A percentile compares a stretch with the other conserved stretches of the same genome.
phyloP scores from a whole-genome alignment of 1,284 basidiomycete genomes.

The Polyporus tsugae region DNA sequence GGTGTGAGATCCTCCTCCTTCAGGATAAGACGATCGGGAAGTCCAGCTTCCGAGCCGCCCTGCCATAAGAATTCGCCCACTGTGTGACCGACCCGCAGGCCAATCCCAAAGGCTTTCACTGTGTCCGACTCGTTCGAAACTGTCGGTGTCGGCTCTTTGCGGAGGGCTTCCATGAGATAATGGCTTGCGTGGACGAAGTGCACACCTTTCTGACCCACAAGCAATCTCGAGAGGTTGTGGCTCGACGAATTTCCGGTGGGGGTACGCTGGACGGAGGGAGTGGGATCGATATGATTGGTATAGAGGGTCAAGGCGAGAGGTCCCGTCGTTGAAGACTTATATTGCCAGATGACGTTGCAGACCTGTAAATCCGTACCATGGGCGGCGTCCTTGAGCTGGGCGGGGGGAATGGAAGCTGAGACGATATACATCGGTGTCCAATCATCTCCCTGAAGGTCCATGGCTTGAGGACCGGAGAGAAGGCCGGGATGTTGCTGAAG shows the following conservation, averaged over 20 bases:
- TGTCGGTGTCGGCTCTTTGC: background rate
- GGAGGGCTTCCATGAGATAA: conserved; percentile 6
- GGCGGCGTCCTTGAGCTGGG: background rate
- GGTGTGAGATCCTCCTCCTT: conserved; percentile 15
- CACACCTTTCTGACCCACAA: conserved; percentile 5
- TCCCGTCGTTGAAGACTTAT: background rate
- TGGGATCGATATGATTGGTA: conserved; percentile 24
- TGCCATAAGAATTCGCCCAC: conserved; percentile 12
- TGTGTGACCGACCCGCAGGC: conserved; percentile 13
- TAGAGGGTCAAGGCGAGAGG: conserved; percentile 19
- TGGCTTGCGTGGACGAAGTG: conserved; percentile 17
- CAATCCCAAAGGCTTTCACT: background rate
- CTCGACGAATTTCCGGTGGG: conserved; percentile 12
- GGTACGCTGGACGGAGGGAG: conserved; percentile 6
- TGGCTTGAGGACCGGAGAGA: conserved; percentile 19
- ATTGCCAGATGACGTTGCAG: conserved; percentile 25
- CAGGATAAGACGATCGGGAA: background rate
- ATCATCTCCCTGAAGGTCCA: background rate
- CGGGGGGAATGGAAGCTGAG: conserved; percentile 10
- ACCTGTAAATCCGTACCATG: conserved; percentile 7
- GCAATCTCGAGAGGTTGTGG: conserved; percentile 1
- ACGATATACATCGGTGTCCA: conserved; percentile 29
- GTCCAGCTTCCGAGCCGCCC: background rate
- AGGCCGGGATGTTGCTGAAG: conserved; percentile 18
- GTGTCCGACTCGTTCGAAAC: background rate